Base-by-base conservation (phyloP, 2,329 filamentous ascomycete species). In the Drechslerella dactyloides region DNA sequence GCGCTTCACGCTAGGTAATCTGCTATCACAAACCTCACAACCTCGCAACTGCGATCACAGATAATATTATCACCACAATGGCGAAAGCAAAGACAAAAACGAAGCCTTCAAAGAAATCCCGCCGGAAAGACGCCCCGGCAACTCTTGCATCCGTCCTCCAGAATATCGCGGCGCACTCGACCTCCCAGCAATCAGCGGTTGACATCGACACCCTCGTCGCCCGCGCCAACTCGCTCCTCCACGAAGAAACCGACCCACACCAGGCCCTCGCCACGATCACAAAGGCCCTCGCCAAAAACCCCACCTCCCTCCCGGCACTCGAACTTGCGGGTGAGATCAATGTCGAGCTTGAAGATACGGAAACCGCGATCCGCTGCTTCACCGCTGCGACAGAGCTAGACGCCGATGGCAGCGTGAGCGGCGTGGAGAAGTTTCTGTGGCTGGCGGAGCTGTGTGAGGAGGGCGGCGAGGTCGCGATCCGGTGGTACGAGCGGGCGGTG, bases 391-490 rank as follows among this genome's bases (percentile, higher is more conserved):
- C 89, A 40, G 82, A 84, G 60, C 84, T 94, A 37, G 94, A 99
- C 78, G 84, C 87, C 23, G 86, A 93, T 65, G 94, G 93, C 2
- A 30, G 30, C 1, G 17, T 80, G 54, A 91, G 91, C 27, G 93
- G 93, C 0, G 87, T 92, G 0, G 93, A 97, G 78, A 97, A 97
- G 81, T 97, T 97, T 78, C 81, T 97, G 54, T 96, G 93, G 86
- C 83, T 99, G 68, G 94, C 94, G 74, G 94, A 99, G 81, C 84
- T 99, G 77, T 94, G 86, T 78, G 86, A 89, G 70, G 84, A 88
- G 52, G 88, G 88, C 37, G 88, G 88, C 0, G 80, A 83, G 52
- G 86, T 89, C 77, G 89, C 85, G 75, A 85, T 90, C 13, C 74
- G 76, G 59, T 90, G 88, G 87, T 90, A 86, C 77, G 85, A 89